phyloP scores from a whole-genome alignment of 2,329 filamentous ascomycete genomes.

The Pseudocercospora fuligena region DNA sequence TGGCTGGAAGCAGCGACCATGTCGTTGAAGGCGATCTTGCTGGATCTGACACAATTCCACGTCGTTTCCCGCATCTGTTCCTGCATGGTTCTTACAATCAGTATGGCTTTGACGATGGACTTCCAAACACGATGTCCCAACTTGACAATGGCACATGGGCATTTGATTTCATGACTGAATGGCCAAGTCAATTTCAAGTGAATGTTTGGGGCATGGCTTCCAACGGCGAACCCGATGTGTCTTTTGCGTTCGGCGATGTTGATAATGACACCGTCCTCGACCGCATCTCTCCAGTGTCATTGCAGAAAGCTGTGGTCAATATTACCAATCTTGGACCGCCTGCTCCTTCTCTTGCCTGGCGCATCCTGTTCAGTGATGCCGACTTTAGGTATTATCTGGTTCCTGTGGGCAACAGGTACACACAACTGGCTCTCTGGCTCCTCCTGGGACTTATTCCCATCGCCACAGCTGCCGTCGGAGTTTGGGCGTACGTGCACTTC shows the following conservation, averaged over 20 bases:
- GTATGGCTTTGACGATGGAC: conserved; percentile 66
- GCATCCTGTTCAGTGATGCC: conserved; percentile 61
- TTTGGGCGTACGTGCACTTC: conserved; percentile 63
- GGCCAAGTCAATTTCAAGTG: conserved; percentile 65
- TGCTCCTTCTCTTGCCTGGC: conserved; percentile 61
- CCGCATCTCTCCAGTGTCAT: conserved; percentile 63
- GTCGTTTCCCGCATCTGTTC: conserved; percentile 66
- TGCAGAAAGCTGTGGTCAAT: conserved; percentile 62
- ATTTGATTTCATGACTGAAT: conserved; percentile 66
- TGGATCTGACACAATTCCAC: conserved; percentile 43
- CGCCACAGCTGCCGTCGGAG: conserved; percentile 53
- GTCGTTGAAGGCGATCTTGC: conserved; percentile 63
- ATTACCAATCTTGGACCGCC: conserved; percentile 59
- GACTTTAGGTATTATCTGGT: conserved; percentile 57
- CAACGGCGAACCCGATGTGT: conserved; percentile 65
- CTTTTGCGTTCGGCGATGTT: conserved; percentile 64
- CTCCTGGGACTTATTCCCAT: conserved; percentile 61
- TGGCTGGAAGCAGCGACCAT: conserved; percentile 64
- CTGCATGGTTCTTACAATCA: conserved; percentile 67
- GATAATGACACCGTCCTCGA: conserved; percentile 65
- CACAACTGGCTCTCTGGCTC: conserved; percentile 60
- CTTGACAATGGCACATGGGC: conserved; percentile 59
- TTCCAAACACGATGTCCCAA: conserved; percentile 59
- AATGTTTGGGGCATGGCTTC: conserved; percentile 71
- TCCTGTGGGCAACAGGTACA: conserved; percentile 59